Evolutionary conservation across 192 early-diverging fungal species (phyloP).

Genomic region (Physocladia obscura): DNA sequence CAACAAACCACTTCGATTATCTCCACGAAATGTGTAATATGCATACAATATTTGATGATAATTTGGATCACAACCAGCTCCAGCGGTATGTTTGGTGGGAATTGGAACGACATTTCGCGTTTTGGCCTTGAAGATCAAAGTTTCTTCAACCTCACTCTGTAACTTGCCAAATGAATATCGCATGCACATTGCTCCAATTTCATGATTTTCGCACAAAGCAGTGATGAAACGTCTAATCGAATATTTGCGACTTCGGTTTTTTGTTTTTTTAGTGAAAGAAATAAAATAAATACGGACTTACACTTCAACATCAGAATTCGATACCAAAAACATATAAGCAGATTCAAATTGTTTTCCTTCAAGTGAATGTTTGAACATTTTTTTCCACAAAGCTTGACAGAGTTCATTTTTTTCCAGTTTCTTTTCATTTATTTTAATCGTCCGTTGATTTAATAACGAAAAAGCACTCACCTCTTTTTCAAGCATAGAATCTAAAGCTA

Average conservation of each 20-base stretch:
- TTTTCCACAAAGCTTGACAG: slow-evolving; percentile 15
- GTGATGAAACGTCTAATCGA: slow-evolving; percentile 33
- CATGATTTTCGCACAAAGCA: slow-evolving; percentile 23
- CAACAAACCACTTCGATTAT: slow-evolving; percentile 39
- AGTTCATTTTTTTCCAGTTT: background rate
- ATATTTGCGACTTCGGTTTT: slow-evolving; percentile 18
- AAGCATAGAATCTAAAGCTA: slow-evolving; percentile 26
- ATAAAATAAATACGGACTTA: slow-evolving; percentile 11
- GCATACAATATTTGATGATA: slow-evolving; percentile 40
- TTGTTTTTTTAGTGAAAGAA: background rate
- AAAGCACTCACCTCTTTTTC: slow-evolving; percentile 11
- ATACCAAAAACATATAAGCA: slow-evolving; percentile 25
- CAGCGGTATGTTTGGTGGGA: background rate
- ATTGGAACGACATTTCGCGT: slow-evolving; percentile 13
- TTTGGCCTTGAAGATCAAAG: slow-evolving; percentile 28
- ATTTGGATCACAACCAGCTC: slow-evolving; percentile 26
- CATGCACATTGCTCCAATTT: slow-evolving; percentile 30
- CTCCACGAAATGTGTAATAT: slow-evolving; percentile 34
- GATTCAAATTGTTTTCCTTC: slow-evolving; percentile 25
- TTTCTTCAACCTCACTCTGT: slow-evolving; percentile 38
- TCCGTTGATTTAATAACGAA: background rate
- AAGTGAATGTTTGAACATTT: slow-evolving; percentile 29
- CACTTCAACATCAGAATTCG: slow-evolving; percentile 29
- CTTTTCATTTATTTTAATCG: slow-evolving; percentile 8
- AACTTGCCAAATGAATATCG: slow-evolving; percentile 33